phyloP scores from a whole-genome alignment of 2,329 filamentous ascomycete genomes.

The Talaromyces islandicus region DNA sequence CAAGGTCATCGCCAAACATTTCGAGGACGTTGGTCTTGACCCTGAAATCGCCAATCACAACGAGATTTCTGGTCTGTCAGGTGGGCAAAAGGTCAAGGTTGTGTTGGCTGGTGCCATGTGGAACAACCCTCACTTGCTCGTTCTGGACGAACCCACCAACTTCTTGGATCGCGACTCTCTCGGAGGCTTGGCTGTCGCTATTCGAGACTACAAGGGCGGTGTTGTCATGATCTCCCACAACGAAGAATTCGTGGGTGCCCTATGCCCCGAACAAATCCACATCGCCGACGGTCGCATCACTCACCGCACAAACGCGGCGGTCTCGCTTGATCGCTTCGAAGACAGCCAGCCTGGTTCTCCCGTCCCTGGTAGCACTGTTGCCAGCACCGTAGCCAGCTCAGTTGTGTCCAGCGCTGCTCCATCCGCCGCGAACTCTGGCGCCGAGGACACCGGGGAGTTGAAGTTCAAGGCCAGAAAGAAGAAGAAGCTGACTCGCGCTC shows the following conservation, averaged over 20 bases:
- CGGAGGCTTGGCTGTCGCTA: slow-evolving; percentile 92
- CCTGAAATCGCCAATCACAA: slow-evolving; percentile 99
- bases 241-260: slow-evolving; percentile 94
- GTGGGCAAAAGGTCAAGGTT: slow-evolving; percentile 98
- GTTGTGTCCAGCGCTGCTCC: slow-evolving; percentile 55
- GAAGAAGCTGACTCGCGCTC: slow-evolving; percentile 98
- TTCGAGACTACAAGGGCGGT: slow-evolving; percentile 95
- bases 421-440: slow-evolving; percentile 65
- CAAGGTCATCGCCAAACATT: slow-evolving; percentile 93
- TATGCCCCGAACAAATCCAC: slow-evolving; percentile 95
- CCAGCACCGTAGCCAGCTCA: slow-evolving; percentile 51
- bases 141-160: slow-evolving; percentile 97
- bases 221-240: slow-evolving; percentile 99
- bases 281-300: slow-evolving; percentile 82
- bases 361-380: slow-evolving; percentile 4
- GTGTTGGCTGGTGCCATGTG: slow-evolving; percentile 94
- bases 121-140: slow-evolving; percentile 97
- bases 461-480: slow-evolving; percentile 89
- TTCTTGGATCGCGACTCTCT: slow-evolving; percentile 98
- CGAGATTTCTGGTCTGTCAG: slow-evolving; percentile 90
- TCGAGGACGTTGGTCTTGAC: slow-evolving; percentile 92
- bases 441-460: slow-evolving; percentile 71
- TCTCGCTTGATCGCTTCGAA: slow-evolving; percentile 79
- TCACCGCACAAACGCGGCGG: slow-evolving; percentile 69
- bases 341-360: slow-evolving; percentile 60